A percentile compares a stretch with the other conserved stretches of the same genome.
phyloP scores from a whole-genome alignment of 2,329 filamentous ascomycete genomes.

The Cladosporium oxysporum region DNA sequence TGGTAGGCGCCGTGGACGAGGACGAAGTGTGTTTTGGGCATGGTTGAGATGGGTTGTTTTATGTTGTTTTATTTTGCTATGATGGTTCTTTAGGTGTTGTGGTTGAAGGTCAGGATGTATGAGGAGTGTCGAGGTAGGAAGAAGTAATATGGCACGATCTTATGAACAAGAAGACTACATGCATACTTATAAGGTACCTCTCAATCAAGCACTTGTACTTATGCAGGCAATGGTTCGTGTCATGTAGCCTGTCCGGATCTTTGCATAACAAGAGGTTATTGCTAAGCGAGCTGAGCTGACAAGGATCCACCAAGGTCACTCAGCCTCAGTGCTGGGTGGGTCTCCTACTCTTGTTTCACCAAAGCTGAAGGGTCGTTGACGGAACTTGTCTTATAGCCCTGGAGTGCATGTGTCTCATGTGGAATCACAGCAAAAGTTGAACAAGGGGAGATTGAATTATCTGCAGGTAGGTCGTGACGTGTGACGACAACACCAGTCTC shows the following conservation, averaged over 20 bases:
- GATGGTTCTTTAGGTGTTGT: not conserved
- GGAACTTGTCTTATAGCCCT: too few species aligned
- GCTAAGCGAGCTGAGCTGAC: not conserved
- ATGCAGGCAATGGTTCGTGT: not conserved
- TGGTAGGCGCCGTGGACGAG: constrained; percentile 27
- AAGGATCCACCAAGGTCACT: not conserved
- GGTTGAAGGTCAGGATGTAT: too few species aligned
- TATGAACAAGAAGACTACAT: not conserved
- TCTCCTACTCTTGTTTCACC: not conserved
- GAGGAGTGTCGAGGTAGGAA: not conserved
- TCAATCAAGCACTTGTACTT: not conserved
- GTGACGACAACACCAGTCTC: not conserved
- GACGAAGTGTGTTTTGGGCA: constrained; percentile 27
- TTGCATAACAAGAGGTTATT: not conserved
- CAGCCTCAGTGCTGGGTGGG: not conserved
- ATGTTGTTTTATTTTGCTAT: not conserved
- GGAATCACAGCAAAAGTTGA: not conserved
- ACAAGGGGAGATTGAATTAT: not conserved
- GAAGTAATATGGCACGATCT: not conserved
- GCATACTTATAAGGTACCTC: not conserved
- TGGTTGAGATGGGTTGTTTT: not conserved
- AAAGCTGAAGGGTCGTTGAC: not conserved
- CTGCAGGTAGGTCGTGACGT: not conserved
- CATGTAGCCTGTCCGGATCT: not conserved
- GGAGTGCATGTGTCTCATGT: not conserved